Evolutionary conservation across 768 basidiomycete species (phyloP).

Genomic region (Pisolithus marmoratus): DNA sequence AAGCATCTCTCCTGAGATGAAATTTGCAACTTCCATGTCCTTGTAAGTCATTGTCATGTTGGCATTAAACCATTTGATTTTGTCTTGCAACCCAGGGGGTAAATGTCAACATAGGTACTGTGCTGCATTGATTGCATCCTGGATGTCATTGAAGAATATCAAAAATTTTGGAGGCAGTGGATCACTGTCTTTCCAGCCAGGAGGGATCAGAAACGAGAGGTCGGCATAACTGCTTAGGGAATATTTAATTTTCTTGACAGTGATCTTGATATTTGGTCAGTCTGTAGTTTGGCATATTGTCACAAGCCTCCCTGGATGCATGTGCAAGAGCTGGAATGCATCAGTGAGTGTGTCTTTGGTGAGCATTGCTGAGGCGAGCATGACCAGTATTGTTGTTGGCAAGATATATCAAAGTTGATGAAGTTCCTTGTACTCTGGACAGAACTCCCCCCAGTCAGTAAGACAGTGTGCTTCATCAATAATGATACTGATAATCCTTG

Average conservation of each 20-base stretch:
- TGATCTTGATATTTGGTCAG: slow-evolving; percentile 27
- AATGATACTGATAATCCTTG: slow-evolving; percentile 10
- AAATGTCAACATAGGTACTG: slow-evolving; percentile 13
- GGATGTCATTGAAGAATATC: slow-evolving; percentile 11
- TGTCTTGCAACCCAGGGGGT: slow-evolving; percentile 1
- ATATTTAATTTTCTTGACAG: slow-evolving; percentile 18
- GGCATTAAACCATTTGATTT: slow-evolving; percentile 24
- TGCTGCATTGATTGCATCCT: not conserved
- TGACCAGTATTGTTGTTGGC: slow-evolving; percentile 5
- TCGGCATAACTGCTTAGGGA: slow-evolving; percentile 18
- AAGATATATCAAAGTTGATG: slow-evolving; percentile 10
- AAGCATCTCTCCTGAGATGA: slow-evolving; percentile 12
- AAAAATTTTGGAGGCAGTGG: slow-evolving; percentile 8
- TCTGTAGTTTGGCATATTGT: slow-evolving; percentile 23
- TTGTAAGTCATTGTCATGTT: slow-evolving; percentile 17
- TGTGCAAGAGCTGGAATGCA: slow-evolving; percentile 13
- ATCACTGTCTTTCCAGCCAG: slow-evolving; percentile 1
- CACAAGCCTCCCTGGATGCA: slow-evolving; percentile 8
- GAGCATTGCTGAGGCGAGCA: slow-evolving; percentile 14
- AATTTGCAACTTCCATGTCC: slow-evolving; percentile 4
- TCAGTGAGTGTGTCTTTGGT: not conserved
- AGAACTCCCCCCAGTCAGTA: slow-evolving; percentile 17
- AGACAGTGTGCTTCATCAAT: slow-evolving; percentile 24
- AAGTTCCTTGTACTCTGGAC: slow-evolving; percentile 10
- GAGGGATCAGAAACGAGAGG: slow-evolving; percentile 20